Evolutionary conservation across 2,329 filamentous ascomycete species (phyloP), one percentile per base, ranked within the genome.

Genomic region (Onygenales sp.): DNA sequence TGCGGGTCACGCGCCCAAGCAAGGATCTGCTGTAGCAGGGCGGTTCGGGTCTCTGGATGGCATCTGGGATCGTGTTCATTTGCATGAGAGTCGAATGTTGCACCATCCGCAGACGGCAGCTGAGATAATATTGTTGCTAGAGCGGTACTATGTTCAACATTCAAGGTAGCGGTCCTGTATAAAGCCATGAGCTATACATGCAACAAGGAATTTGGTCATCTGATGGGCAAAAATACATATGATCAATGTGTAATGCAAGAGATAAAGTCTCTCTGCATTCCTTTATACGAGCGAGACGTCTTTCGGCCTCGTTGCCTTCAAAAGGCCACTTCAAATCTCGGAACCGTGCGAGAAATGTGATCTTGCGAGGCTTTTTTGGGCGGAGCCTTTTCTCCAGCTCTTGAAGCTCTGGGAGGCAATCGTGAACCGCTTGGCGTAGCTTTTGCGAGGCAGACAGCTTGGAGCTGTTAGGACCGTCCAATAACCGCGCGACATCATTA

Each of bases 21-120:
- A 21, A 55, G 47, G 6, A 65, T 61, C 31, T 63, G 21, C 6
- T 54, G 10, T 6, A 61, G 59, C 44, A 64, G 36, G n/a, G 61
- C 53, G 9, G 55, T 43, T 44, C 58, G 42, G 13, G 62, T 64
- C 9, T 56, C 53, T n/a, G 36, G 44, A 48, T 62, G 54, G 45
- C 61, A 65, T 55, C 17, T 37, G 2, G 50, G 42, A 39, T 48
- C 42, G 44, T 43, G 43, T 14, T 55, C 36, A 14, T 49, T 52
- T n/a, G 44, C 53, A 13, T 52, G 45, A n/a, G 43, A 36, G 49
- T 55, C 49, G 32, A 52, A 52, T 34, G 21, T 32, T n/a, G 53
- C 53, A 11, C 48, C 52, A 6, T 51, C 48, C 14, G 47, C 52
- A 6, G 42, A 34, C 33, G 21, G 46, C 17, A 54, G 46, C 6